Evolutionary conservation across 148 eudicot genomes (phyloP), one percentile per base, ranked within the genome.

Genomic region (Cornus kousa): DNA sequence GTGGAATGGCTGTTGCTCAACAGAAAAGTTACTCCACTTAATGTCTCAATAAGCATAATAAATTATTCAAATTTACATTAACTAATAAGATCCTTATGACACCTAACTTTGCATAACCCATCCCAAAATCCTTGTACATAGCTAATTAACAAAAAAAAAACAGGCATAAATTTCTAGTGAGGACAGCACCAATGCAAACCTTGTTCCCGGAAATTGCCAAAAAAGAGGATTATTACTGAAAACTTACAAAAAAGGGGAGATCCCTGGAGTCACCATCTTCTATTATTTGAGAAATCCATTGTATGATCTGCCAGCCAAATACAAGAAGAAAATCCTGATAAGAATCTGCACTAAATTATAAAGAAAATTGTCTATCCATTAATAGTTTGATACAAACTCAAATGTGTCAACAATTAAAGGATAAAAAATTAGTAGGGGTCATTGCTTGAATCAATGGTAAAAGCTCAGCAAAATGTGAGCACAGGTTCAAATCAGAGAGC

Each of bases 161-260:
- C 19, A 17, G 19, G 14, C 13, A 6, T 12, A 16, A 31, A 7
- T 32, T 10, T 65, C 59, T 23, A 65, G 12, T 22, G 35, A 40
- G 17, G 37, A 66, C 6, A 75, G 57, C 55, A 23, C 43, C 12
- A 19, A 28, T 11, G 14, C 5, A 24, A 68, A 68, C 3, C 20
- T 53, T 19, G 13, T 12, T 50, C 23, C 16, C 2, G 20, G 17
- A 23, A 73, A 13, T 28, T 23, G 67, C 14, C 28, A 5, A 43
- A 43, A 43, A 43, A 53, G 76, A 32, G 11, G 53, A 1, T 35
- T 46, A 75, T 28, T 0, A 28, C 22, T 23, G 9, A 6, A 43
- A 43, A 88, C 99, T 94, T 85, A 94, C 98, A 70, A 86, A 94
- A 85, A 93, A 89, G 43, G 99, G 99, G 80, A 96, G 94, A 73